phyloP scores from a whole-genome alignment of 2,329 filamentous ascomycete species.

The Trematosphaeria pertusa region DNA sequence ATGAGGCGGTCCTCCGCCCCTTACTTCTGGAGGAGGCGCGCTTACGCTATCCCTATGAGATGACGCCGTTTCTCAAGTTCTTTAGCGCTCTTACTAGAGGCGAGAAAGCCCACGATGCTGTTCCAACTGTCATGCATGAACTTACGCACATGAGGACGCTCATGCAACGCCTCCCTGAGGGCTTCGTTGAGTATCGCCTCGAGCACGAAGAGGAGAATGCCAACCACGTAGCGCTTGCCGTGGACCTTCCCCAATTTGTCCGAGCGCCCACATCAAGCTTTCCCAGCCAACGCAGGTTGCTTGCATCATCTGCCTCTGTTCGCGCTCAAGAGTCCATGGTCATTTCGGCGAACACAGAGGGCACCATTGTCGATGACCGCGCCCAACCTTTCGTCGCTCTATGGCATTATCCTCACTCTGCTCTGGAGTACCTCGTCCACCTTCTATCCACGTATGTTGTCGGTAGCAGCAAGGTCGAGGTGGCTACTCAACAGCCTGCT shows the following conservation, averaged over 20 bases:
- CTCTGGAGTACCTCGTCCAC: constrained; percentile 78
- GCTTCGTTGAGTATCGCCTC: constrained; percentile 77
- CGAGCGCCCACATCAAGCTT: constrained; percentile 23
- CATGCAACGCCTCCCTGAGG: constrained; percentile 75
- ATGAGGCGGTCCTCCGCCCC: constrained; percentile 62
- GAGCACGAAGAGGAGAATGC: constrained; percentile 85
- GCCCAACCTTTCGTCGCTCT: constrained; percentile 76
- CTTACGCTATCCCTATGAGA: constrained; percentile 85
- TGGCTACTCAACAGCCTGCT: constrained; percentile 55
- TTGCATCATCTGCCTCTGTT: constrained; percentile 20
- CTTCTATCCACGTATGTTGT: constrained; percentile 72
- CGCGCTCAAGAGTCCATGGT: constrained; percentile 57
- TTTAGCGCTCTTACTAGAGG: constrained; percentile 68
- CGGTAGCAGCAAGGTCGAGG: constrained; percentile 59
- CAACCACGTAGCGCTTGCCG: constrained; percentile 74
- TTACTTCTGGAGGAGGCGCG: constrained; percentile 71
- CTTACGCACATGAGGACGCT: constrained; percentile 75
- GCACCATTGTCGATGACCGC: constrained; percentile 75
- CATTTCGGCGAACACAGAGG: constrained; percentile 70
- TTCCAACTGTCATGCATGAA: constrained; percentile 63
- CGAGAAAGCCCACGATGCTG: constrained; percentile 55
- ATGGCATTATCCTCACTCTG: constrained; percentile 79
- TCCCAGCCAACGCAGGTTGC: constrained; percentile 31
- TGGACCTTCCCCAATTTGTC: constrained; percentile 69
- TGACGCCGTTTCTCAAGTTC: constrained; percentile 76